Percentiles rank a stretch among this genome's conserved stretches.
These are phyloP conservation scores for Alternaria sp. DNA, from an alignment of 2,329 filamentous ascomycete genomes.

Conservation along the genomic window DNA sequence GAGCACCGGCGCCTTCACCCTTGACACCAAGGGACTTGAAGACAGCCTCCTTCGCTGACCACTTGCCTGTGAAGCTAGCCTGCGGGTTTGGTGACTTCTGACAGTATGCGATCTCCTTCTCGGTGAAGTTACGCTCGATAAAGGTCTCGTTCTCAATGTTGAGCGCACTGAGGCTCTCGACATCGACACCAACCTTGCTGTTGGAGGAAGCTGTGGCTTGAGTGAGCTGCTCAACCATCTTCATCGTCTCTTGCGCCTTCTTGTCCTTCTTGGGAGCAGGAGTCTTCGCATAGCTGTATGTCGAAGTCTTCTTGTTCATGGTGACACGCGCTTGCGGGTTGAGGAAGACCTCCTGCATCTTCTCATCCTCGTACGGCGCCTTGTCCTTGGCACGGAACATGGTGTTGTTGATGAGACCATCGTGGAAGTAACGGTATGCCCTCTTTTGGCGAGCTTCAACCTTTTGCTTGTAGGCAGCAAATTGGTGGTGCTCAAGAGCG, in stretches of 20 bases:
- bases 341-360: slow-evolving; percentile 86
- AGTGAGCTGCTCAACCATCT: slow-evolving; percentile 79
- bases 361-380: slow-evolving; percentile 86
- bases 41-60: slow-evolving; percentile 97
- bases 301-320: slow-evolving; percentile 83
- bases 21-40: slow-evolving; percentile 94
- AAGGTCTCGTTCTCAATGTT: slow-evolving; percentile 96
- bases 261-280: slow-evolving; percentile 68
- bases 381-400: slow-evolving; percentile 95
- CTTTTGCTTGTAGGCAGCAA: slow-evolving; percentile 82
- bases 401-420: slow-evolving; percentile 96
- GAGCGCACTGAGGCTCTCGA: slow-evolving; percentile 85
- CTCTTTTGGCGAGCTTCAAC: slow-evolving; percentile 96
- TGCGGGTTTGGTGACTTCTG: slow-evolving; percentile 77
- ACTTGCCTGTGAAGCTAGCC: slow-evolving; percentile 91
- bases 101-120: slow-evolving; percentile 85
- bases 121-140: slow-evolving; percentile 91
- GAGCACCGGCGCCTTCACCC: slow-evolving; percentile 85
- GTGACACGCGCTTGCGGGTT: slow-evolving; percentile 90
- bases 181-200: slow-evolving; percentile 90
- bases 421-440: slow-evolving; percentile 98
- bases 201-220: slow-evolving; percentile 63
- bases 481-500: slow-evolving; percentile 86
- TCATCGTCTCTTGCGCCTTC: slow-evolving; percentile 67
- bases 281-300: slow-evolving; percentile 70